A percentile compares a stretch with the other conserved stretches of the same genome.
Conservation (phyloP, 129 eudicot species). For the Silybum marianum region DNA sequence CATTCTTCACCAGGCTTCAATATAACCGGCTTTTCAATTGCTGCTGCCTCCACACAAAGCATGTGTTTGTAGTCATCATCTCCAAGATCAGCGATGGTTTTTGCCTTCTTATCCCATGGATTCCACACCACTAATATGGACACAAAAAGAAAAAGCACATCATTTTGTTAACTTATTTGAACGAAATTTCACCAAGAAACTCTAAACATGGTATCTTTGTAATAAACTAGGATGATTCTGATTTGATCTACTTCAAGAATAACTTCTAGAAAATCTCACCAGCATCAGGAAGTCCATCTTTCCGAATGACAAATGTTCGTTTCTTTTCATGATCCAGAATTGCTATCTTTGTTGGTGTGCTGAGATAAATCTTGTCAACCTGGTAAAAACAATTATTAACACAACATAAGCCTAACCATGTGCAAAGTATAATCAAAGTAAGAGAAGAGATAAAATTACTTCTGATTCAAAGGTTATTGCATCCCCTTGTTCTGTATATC, state of each 20-base stretch:
- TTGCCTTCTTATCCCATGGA: conserved; percentile 92
- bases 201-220: not conserved
- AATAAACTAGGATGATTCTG: not conserved
- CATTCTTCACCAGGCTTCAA: conserved; percentile 91
- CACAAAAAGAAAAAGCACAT: not conserved
- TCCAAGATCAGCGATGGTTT: conserved; percentile 78
- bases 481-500: conserved; percentile 85
- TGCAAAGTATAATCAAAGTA: not conserved
- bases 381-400: conserved; percentile 25
- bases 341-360: conserved; percentile 82
- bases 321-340: conserved; percentile 89
- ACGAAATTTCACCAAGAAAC: conserved; percentile 2
- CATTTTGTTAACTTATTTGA: not conserved
- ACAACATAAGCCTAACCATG: conserved; percentile 6
- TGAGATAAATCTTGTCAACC: conserved; percentile 90
- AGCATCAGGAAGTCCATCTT: conserved; percentile 97
- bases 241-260: not conserved
- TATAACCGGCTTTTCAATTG: conserved; percentile 70
- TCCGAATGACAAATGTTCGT: conserved; percentile 74
- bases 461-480: conserved; percentile 83
- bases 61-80: conserved; percentile 83
- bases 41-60: conserved; percentile 89
- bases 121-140: conserved; percentile 77
- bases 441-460: conserved; percentile 42
- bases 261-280: conserved; percentile 44